Evolutionary conservation across 768 basidiomycete genomes (phyloP), one percentile per base, ranked within the genome.

Genomic region (Auricularia cornea): DNA sequence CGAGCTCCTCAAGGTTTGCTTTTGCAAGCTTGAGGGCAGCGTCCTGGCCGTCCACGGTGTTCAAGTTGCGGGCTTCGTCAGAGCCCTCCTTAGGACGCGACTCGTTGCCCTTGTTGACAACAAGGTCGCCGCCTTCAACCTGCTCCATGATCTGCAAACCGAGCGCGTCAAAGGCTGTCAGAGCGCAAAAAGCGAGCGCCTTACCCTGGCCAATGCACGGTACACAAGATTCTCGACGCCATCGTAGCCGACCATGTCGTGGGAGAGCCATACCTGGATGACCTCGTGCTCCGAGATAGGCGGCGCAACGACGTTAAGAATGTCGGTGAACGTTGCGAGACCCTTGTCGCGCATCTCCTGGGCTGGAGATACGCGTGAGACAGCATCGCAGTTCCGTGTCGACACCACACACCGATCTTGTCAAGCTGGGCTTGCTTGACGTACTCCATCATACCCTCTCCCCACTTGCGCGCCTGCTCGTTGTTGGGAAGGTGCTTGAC

Each of bases 231-330:
- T 83, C 76, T 98, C 96, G 51, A 98, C 83, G 6, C 97, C 97
- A 63, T 95, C 94, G 72, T 96, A 98, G 20, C 97, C 97, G 66
- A 83, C 81, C 95, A 99, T 95, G 68, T 97, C 94, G 76, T 98
- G 95, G 70, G 89, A 90, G 41, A 99, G 77, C 89, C 92, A 93
- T 8, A 99, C 87, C 72, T 97, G 87, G 66, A 99, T 94, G 18
- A 98, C 93, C 75, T 99, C 97, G 72, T 98, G 96, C 73, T 96
- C 95, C 29, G 95, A 92, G 69, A 98, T 98, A 14, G 97, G 97
- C 48, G 97, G 97, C 0, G 97, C 97, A 64, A 99, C 96, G 31
- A 89, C 96, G 72, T 98, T 96, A 60, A 99, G 79, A 62, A 99
- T 87, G 63, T 96, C 94, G 2, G 85, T 92, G 30, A 98, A 77